phyloP scores from a whole-genome alignment of 1,139 yeast genomes.

The Protomyces inouyei region DNA sequence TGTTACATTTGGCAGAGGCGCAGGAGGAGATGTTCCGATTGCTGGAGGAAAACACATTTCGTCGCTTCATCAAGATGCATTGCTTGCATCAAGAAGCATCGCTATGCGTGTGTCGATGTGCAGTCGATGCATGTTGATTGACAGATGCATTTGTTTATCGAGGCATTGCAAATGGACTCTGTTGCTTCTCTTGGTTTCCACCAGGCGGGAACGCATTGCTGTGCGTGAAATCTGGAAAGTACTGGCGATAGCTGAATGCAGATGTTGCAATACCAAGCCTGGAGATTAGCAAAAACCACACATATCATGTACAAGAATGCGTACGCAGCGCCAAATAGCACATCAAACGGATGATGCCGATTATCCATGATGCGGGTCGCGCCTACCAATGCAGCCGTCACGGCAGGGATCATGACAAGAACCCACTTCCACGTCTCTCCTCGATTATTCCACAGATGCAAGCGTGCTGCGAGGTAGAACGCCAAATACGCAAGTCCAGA shows the following conservation, averaged over 20 bases:
- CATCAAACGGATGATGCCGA: constrained; percentile 24
- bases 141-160: background rate
- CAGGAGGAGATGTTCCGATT: background rate
- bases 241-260: background rate
- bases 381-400: constrained; percentile 64
- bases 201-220: background rate
- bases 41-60: background rate
- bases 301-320: background rate
- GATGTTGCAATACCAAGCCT: background rate
- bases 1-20: background rate
- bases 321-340: constrained; percentile 13
- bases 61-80: background rate
- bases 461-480: constrained; percentile 62
- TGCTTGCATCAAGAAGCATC: background rate
- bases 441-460: constrained; percentile 44
- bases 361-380: constrained; percentile 56
- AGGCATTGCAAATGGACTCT: background rate
- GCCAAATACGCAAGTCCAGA: constrained; percentile 59
- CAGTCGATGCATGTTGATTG: background rate
- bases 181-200: background rate
- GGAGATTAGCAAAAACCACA: background rate
- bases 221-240: background rate
- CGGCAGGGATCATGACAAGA: constrained; percentile 44
- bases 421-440: constrained; percentile 57
- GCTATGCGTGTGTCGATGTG: background rate